A percentile compares a stretch with the other conserved stretches of the same genome.
These are phyloP conservation scores for Phylloporus sp. DNA, from an alignment of 768 basidiomycete species.

Conservation along the genomic window DNA sequence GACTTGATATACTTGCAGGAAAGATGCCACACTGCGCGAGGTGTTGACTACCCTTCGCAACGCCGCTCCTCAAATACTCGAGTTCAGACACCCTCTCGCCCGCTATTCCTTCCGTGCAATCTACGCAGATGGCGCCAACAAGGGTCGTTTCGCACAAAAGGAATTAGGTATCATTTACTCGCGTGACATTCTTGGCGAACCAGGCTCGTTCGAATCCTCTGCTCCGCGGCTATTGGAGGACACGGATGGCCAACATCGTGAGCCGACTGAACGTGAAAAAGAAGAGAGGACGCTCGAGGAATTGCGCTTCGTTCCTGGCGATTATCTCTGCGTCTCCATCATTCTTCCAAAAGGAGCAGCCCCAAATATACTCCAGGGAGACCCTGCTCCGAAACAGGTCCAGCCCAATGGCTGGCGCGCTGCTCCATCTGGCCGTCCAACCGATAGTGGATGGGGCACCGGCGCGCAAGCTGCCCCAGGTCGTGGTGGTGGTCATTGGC, in stretches of 20 bases:
- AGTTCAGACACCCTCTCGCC: constrained; percentile 79
- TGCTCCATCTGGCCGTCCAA: constrained; percentile 35
- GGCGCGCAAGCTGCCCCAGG: constrained; percentile 36
- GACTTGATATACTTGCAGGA: constrained; percentile 43
- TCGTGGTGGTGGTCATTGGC: constrained; percentile 69
- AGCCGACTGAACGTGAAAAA: constrained; percentile 43
- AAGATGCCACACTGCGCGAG: constrained; percentile 78
- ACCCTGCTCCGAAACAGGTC: constrained; percentile 36
- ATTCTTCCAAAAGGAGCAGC: constrained; percentile 62
- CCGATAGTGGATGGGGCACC: constrained; percentile 50
- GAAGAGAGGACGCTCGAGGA: constrained; percentile 76
- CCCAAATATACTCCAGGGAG: constrained; percentile 43
- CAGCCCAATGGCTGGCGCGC: constrained; percentile 35
- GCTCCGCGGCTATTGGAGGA: constrained; percentile 64
- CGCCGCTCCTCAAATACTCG: constrained; percentile 60
- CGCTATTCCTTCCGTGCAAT: constrained; percentile 79
- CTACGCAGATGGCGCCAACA: constrained; percentile 69
- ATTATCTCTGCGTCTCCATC: constrained; percentile 73
- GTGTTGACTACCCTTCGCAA: constrained; percentile 74
- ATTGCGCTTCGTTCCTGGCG: constrained; percentile 75
- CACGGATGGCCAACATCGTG: constrained; percentile 30
- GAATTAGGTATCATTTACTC: constrained; percentile 81
- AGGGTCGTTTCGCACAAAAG: constrained; percentile 70
- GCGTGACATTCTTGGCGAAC: constrained; percentile 80
- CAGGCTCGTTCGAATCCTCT: constrained; percentile 53